Base-by-base conservation (phyloP, 805 yeast species). In the Debaryomyces prosopidis region DNA sequence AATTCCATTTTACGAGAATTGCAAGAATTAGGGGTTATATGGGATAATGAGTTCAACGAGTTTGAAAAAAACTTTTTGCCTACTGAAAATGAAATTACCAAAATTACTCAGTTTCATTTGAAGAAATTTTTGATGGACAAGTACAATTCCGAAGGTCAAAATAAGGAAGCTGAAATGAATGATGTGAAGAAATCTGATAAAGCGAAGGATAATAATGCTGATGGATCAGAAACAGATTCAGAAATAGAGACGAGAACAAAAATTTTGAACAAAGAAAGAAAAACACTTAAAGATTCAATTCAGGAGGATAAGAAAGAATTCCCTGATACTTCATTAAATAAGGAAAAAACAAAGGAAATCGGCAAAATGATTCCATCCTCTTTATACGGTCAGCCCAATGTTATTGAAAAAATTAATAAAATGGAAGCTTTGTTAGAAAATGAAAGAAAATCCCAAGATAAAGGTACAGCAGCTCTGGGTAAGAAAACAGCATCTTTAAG, bases 51-150 rank as follows among this genome's bases (percentile, higher is more conserved):
- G 46, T 90, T 94, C 56, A 76, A 81, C 31, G 86, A 81, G 6
- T 92, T 94, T 67, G 97, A 88, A 48, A 76, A 77, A 36, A 75
- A 76, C 16, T 94, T 79, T 59, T 76, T 92, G 48, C 98, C 98
- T 1, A 82, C 96, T 7, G 98, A 94, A 62, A 88, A 85, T 57
- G 99, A 94, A 74, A 87, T 94, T 53, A 84, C 96, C 4, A 76
- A 89, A 50, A 87, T 94, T 36, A 91, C 99, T 1, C 87, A 96
- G 3, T 84, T 85, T 54, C 98, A 92, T 59, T 69, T 92, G 56
- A 81, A 84, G 48, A 86, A 84, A 52, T 74, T 91, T 40, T 83
- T 92, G 53, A 66, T 80, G 56, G 90, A 83, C 44, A 76, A 74
- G 45, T 65, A 71, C 34, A 60, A 49, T 36, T 45, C 52, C 11